Percentiles rank a stretch among this genome's conserved stretches.
Conservation (phyloP, 169 alveolate genomes). For the Cryptosporidium sp. region DNA sequence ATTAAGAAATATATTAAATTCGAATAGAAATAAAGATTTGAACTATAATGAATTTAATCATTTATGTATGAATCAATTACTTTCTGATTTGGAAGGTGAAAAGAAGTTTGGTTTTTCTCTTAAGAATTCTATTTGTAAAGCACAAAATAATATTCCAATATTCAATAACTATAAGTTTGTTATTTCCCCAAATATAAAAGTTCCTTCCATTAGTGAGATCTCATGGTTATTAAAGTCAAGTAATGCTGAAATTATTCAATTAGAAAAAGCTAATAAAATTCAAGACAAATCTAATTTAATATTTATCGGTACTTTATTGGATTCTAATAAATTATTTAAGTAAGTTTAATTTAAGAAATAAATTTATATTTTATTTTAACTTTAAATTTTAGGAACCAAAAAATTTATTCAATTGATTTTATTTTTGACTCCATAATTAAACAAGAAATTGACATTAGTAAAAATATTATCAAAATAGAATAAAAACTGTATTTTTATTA, state of each 20-base stretch:
- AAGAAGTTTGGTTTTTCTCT: constrained; percentile 52
- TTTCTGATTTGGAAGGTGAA: constrained; percentile 51
- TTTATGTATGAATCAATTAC: constrained; percentile 18
- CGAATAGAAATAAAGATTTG: not conserved
- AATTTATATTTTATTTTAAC: not conserved
- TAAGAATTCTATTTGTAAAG: constrained; percentile 27
- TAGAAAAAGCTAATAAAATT: not conserved
- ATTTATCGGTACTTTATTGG: constrained; percentile 42
- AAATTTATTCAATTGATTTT: constrained; percentile 32
- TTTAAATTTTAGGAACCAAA: not conserved
- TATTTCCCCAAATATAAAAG: constrained; percentile 32
- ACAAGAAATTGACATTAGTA: constrained; percentile 28
- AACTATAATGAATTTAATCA: constrained; percentile 17
- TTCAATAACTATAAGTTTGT: constrained; percentile 11
- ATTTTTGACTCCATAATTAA: constrained; percentile 54
- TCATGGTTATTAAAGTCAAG: constrained; percentile 45
- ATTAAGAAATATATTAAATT: constrained; percentile 7
- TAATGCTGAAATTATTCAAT: constrained; percentile 14
- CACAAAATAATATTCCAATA: constrained; percentile 23
- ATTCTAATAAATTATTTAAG: constrained; percentile 31
- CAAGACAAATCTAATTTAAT: constrained; percentile 12
- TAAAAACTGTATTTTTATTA: not conserved
- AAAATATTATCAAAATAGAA: constrained; percentile 3
- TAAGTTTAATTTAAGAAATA: constrained; percentile 18
- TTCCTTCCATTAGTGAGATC: constrained; percentile 35